Conservation (phyloP, 106 monocot genomes). For the Phalaenopsis equestris region DNA sequence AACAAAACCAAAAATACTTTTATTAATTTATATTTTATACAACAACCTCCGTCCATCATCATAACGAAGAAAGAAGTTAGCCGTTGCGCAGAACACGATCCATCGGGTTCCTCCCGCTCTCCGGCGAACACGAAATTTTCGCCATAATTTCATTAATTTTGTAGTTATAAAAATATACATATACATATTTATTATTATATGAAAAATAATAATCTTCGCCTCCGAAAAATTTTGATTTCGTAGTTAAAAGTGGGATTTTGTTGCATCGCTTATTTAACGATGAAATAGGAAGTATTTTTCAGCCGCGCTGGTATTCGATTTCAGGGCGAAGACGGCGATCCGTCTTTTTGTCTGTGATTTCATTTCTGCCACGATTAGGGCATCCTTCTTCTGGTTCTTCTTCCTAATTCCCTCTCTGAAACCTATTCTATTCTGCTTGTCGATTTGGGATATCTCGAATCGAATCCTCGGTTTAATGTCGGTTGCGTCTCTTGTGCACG, state of each 20-base stretch:
- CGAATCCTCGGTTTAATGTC: neutral
- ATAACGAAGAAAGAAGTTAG: neutral
- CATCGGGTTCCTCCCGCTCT: neutral
- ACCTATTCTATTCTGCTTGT: neutral
- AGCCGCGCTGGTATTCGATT: neutral
- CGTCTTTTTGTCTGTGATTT: neutral
- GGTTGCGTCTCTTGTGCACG: neutral
- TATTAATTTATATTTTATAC: too few relatives aligned
- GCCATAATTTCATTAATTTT: neutral
- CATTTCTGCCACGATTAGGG: neutral
- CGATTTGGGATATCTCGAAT: neutral
- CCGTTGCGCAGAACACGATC: neutral
- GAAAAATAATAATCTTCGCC: neutral
- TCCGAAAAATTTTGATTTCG: neutral
- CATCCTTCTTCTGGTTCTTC: neutral
- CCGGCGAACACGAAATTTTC: slow-evolving; percentile 1
- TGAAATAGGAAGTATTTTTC: neutral
- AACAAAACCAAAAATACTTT: too few relatives aligned
- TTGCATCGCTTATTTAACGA: neutral
- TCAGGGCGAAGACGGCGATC: neutral
- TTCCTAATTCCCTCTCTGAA: neutral
- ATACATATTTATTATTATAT: neutral
- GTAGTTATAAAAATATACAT: neutral
- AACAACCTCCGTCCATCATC: too few relatives aligned
- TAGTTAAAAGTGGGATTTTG: neutral